phyloP scores from a whole-genome alignment of 768 basidiomycete species.

The Pleurotus ostreatus region DNA sequence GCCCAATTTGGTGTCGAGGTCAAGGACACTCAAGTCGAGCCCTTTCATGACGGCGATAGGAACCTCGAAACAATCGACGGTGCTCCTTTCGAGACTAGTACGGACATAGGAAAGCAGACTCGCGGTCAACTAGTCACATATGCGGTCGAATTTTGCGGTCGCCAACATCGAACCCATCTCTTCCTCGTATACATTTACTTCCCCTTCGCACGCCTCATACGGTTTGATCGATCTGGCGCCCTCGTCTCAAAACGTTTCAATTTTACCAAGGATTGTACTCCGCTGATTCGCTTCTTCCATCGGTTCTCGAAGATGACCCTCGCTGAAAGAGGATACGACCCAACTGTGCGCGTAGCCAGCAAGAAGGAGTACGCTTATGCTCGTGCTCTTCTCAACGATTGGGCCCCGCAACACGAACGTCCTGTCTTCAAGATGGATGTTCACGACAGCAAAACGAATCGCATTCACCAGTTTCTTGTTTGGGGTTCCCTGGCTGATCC shows the following conservation, averaged over 20 bases:
- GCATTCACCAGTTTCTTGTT: not conserved
- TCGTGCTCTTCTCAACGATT: not conserved
- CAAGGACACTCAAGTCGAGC: not conserved
- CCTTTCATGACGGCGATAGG: not conserved
- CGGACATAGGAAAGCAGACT: not conserved
- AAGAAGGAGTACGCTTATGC: not conserved
- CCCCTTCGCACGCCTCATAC: constrained; percentile 22
- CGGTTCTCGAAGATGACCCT: not conserved
- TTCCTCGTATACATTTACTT: constrained; percentile 24
- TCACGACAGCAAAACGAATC: not conserved
- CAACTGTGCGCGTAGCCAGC: not conserved
- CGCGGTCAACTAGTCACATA: constrained; percentile 21
- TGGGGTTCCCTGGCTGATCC: constrained; percentile 1
- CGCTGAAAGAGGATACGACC: not conserved
- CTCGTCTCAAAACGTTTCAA: constrained; percentile 25
- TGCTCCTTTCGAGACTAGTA: not conserved
- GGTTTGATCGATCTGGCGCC: constrained; percentile 27
- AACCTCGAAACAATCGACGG: not conserved
- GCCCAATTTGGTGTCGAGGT: not conserved
- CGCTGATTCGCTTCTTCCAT: not conserved
- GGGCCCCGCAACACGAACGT: not conserved
- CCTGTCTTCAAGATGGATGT: constrained; percentile 1
- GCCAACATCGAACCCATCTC: constrained; percentile 22
- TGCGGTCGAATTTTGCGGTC: constrained; percentile 15
- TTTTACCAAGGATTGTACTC: constrained; percentile 6